Evolutionary conservation across 352 stramenopile genomes (phyloP).

Genomic region (Pythium brachiatum): DNA sequence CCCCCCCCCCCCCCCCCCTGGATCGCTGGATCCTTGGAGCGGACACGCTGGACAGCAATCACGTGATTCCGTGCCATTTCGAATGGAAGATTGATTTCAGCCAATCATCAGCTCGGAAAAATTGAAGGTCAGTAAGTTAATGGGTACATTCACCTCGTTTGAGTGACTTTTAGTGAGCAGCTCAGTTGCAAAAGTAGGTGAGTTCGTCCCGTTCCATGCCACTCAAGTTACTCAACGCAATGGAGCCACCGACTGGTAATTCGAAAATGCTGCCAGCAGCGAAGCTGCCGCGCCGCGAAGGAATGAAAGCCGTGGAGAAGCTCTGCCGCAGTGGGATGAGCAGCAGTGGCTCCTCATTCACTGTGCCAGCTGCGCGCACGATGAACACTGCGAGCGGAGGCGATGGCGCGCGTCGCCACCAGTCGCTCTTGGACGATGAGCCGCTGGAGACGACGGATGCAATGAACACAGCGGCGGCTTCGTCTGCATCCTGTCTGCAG

Average conservation of each 20-base stretch:
- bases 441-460: conserved; percentile 18
- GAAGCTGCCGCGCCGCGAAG: conserved; percentile 26
- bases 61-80: too few species aligned
- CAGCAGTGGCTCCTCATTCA: background rate
- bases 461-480: background rate
- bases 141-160: conserved; percentile 12
- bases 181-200: conserved; percentile 7
- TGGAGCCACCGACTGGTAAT: conserved; percentile 6
- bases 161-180: background rate
- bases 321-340: conserved; percentile 10
- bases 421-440: conserved; percentile 43
- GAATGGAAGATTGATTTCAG: too few species aligned
- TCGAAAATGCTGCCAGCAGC: conserved; percentile 16
- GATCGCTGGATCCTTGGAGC: too few species aligned
- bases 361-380: background rate
- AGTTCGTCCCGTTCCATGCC: background rate
- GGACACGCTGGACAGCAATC: too few species aligned
- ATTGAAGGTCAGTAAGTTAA: background rate
- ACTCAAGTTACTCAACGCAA: background rate
- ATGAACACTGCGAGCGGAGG: conserved; percentile 21
- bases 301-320: conserved; percentile 28
- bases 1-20: too few species aligned
- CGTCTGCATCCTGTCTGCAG: conserved; percentile 17
- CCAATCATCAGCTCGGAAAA: too few species aligned
- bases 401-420: conserved; percentile 36